Evolutionary conservation across 2,329 filamentous ascomycete species (phyloP), one percentile per base, ranked within the genome.

Genomic region (Ophiocordyceps polyrhachis-furcata): DNA sequence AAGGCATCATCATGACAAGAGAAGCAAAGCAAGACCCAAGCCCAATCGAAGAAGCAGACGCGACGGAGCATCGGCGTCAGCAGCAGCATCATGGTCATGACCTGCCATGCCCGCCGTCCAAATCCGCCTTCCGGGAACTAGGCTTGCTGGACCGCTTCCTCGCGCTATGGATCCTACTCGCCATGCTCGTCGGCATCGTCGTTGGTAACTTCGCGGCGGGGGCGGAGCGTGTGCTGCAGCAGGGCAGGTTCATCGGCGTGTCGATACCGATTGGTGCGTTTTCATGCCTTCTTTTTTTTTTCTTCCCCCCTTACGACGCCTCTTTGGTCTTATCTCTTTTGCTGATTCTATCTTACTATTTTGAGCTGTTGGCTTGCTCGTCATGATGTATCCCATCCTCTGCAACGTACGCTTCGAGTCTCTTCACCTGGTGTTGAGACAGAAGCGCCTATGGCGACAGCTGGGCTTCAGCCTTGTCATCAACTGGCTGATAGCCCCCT

Each of bases 331-430:
- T n/a, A 11, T 13, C n/a, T n/a, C n/a, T n/a, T n/a, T n/a, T n/a
- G n/a, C n/a, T n/a, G n/a, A n/a, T n/a, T n/a, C n/a, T n/a, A n/a
- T n/a, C n/a, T n/a, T n/a, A n/a, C n/a, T n/a, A n/a, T n/a, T n/a
- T 5, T 17, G 5, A 83, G 84, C 85, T 0, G 65, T 93, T 42
- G 85, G 86, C 0, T 64, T 93, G 1, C 69, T 93, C 1, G 78
- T 93, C 40, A 93, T 93, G 85, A 93, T 93, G 84, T 93, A 91
- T 55, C 87, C 86, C 0, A 93, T 93, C 48, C 66, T 93, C 0
- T 93, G 84, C 70, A 91, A 91, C 59, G 81, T 93, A 6, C 76
- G 76, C 38, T 91, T 77, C 60, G 85, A 93, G 58, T 73, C 74
- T 0, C 62, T 93, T 11, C 83, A 86, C 57, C 63, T 72, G 3